Evolutionary conservation across 2,329 filamentous ascomycete species (phyloP), one percentile per base, ranked within the genome.

Genomic region (Phialophora macrospora): DNA sequence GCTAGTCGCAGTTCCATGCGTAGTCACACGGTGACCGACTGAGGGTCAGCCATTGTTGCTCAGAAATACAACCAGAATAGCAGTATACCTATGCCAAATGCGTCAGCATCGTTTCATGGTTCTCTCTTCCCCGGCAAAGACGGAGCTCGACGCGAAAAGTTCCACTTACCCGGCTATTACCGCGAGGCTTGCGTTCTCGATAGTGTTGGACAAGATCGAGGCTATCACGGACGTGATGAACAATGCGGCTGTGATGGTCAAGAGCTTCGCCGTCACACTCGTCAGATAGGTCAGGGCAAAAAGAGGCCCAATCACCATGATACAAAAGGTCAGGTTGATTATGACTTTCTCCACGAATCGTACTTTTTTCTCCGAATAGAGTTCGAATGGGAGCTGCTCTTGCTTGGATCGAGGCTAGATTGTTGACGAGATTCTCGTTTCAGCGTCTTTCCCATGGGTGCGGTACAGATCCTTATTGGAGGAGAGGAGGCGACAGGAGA

Each of bases 341-440:
- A 48, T 48, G 44, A 48, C 17, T 9, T 48, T 48, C 44, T 48
- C 44, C 11, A 17, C 44, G 44, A 48, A 48, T 48, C 44, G 44
- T 48, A 48, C 44, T 48, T 48, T 48, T 48, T 48, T 48, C 44
- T 48, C 44, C 14, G 44, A 48, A 48, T 48, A 48, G 20, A 48
- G 14, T 14, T n/a, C 14, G 17, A 48, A 8, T 48, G 44, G 44
- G 44, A 48, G 44, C 44, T 48, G 44, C 9, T 20, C 44, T 48
- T 48, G 5, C 44, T 20, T 48, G 14, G 44, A 48, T 20, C 20
- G 44, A 48, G 12, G 14, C 44, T 48, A 48, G 12, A 48, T 48
- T n/a, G n/a, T n/a, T n/a, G 17, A 48, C 11, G 14, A 48, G 44
- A 9, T 22, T 48, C 44, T 48, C 11, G 17, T 48, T 22, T 48